A percentile compares a stretch with the other conserved stretches of the same genome.
phyloP scores from a whole-genome alignment of 169 alveolate species.

The Plasmodium ovale region DNA sequence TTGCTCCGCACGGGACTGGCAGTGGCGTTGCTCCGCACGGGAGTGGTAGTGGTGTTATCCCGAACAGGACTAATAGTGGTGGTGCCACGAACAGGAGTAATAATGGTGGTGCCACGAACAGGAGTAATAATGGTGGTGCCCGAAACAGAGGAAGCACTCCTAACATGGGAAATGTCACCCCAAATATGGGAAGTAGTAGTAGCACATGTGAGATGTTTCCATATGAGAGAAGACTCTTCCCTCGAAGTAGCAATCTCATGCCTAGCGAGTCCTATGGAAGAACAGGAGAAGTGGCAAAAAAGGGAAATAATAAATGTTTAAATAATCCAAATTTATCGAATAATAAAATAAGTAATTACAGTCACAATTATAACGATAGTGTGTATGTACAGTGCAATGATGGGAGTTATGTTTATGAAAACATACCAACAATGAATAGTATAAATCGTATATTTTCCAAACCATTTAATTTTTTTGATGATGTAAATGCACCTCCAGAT shows the following conservation, averaged over 20 bases:
- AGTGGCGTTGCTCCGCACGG: too few relatives aligned
- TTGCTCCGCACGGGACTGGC: too few relatives aligned
- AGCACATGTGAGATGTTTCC: not conserved
- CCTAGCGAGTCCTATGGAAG: conserved; percentile 9
- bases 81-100: too few relatives aligned
- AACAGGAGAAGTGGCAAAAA: not conserved
- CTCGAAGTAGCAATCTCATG: not conserved
- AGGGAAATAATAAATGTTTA: not conserved
- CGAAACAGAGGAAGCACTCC: not conserved
- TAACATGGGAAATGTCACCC: not conserved
- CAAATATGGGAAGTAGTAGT: not conserved
- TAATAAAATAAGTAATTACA: conserved; percentile 36
- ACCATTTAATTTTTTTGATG: conserved; percentile 32
- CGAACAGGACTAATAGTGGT: too few relatives aligned
- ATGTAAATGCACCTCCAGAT: conserved; percentile 11
- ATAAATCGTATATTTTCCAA: not conserved
- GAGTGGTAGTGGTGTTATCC: too few relatives aligned
- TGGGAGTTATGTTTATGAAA: conserved; percentile 28
- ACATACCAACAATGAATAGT: not conserved
- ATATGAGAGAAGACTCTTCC: not conserved
- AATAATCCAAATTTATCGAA: conserved; percentile 14
- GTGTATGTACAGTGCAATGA: conserved; percentile 20
- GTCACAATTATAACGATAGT: conserved; percentile 18
- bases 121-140: not conserved
- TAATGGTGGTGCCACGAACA: not conserved